Evolutionary conservation across 768 basidiomycete genomes (phyloP).

Genomic region (Cantharellus anzutake): DNA sequence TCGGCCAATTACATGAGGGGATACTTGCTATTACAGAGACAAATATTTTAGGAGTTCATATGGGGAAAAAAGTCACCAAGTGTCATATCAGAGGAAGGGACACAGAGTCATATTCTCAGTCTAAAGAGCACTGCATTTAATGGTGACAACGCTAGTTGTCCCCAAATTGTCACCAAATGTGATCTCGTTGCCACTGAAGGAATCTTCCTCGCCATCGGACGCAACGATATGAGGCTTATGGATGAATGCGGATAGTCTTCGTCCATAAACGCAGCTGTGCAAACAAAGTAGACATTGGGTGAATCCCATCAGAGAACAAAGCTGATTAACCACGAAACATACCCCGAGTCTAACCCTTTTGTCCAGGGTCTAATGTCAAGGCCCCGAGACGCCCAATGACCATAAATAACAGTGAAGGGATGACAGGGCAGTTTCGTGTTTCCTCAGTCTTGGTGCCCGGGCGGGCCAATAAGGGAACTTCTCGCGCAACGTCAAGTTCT

Average conservation of each 20-base stretch:
- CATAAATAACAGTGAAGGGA: conserved; percentile 69
- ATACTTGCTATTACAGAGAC: no score
- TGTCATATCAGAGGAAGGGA: no score
- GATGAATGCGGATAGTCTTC: conserved; percentile 47
- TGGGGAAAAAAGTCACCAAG: no score
- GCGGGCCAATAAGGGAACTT: conserved; percentile 10
- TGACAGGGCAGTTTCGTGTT: conserved; percentile 32
- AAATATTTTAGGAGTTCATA: no score
- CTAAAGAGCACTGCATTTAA: background rate
- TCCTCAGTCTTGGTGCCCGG: conserved; percentile 3
- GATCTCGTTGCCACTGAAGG: background rate
- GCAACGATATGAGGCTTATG: background rate
- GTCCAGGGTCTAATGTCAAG: conserved; percentile 71
- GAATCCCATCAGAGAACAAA: conserved; percentile 14
- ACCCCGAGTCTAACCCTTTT: conserved; percentile 74
- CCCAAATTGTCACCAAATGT: background rate
- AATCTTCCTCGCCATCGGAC: background rate
- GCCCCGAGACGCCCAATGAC: conserved; percentile 63
- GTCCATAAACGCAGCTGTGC: conserved; percentile 32
- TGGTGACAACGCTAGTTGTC: background rate
- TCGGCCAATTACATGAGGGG: no score
- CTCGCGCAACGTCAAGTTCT: conserved; percentile 1
- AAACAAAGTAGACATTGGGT: background rate
- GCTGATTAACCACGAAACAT: conserved; percentile 24
- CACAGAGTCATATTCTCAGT: no score